Base-by-base conservation (phyloP, 345 rosid genomes). In the Draba incana region DNA sequence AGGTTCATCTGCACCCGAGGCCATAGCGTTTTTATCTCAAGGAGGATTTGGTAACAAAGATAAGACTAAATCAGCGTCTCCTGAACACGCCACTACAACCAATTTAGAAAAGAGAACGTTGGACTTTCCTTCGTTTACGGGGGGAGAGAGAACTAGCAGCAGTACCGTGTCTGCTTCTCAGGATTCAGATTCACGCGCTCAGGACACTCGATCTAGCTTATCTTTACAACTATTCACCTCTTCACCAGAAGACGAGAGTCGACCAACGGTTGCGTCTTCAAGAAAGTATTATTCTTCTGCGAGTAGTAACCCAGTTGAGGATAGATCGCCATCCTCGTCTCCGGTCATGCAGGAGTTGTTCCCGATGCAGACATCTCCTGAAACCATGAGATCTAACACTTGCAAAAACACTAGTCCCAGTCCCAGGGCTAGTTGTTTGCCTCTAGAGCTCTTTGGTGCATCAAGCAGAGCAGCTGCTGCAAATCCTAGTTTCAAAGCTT, bases 221-320 rank as follows among this genome's bases (percentile, higher is more conserved):
- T 87, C 92, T 0, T 72, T 92, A 58, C 96, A 87, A 58, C 75
- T 92, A 46, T 92, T 92, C 77, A 80, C 84, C 66, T 87, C 96
- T 2, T 89, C 90, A 1, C 89, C 88, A 2, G 94, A 87, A 65
- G 69, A 73, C 60, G 82, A 79, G 68, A 79, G 92, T 68, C 90
- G 81, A 5, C 94, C 86, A 27, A 84, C 82, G 14, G 79, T 86
- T 39, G 78, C 88, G 53, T 76, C 94, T 66, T 84, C 96, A 14
- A 74, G 81, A 78, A 89, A 83, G 77, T 89, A 92, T 71, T 92
- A 83, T 74, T 92, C 98, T 71, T 92, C 98, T 24, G 98, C 82
- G 38, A 86, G 98, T 78, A 89, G 96, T 75, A 89, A 87, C 70
- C 98, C 94, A 27, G 77, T 71, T 1, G 94, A 87, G 60, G 94